Evolutionary conservation across 305 asterid species (phyloP).

Genomic region (Fraxinus latifolia): DNA sequence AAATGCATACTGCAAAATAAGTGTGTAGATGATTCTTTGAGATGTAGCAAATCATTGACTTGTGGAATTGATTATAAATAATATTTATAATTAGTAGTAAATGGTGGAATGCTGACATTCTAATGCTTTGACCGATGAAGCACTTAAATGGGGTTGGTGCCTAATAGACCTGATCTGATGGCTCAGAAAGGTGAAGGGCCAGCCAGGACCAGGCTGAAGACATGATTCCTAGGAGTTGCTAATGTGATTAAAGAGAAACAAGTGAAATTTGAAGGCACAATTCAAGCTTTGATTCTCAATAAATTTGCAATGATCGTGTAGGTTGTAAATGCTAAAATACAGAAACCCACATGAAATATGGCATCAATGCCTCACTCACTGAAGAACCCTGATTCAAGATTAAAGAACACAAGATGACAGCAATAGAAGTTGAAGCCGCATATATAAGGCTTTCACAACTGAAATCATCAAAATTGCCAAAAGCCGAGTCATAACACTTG

Average conservation of each 20-base stretch:
- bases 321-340: neutral
- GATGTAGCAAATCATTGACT: neutral
- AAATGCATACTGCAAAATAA: neutral
- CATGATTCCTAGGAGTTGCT: neutral
- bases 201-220: constrained; percentile 8
- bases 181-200: neutral
- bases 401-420: neutral
- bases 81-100: neutral
- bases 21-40: neutral
- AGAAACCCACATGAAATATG: neutral
- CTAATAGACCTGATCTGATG: neutral
- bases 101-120: neutral
- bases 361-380: neutral
- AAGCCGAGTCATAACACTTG: neutral
- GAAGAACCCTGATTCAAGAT: neutral
- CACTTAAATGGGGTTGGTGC: neutral
- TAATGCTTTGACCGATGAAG: neutral
- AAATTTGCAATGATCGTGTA: neutral
- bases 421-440: neutral
- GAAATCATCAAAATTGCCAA: neutral
- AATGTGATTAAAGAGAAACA: neutral
- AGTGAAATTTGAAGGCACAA: neutral
- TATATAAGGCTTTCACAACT: neutral
- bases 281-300: neutral
- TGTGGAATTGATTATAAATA: neutral